phyloP scores from a whole-genome alignment of 495 filamentous ascomycete species.

The Neurospora sp. region DNA sequence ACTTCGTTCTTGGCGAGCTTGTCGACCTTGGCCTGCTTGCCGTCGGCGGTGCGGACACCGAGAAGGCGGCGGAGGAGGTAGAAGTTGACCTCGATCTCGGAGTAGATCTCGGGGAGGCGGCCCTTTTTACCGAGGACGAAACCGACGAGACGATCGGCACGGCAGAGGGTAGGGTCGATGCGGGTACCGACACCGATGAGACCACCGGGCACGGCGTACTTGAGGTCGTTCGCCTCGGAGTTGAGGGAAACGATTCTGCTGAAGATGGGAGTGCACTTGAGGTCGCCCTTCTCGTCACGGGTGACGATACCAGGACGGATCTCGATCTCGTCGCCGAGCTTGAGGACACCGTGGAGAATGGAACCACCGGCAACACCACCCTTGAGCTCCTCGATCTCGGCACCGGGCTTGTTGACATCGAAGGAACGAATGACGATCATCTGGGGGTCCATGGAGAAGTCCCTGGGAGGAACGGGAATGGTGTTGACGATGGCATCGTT shows the following conservation, averaged over 20 bases:
- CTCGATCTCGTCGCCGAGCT: conserved; percentile 95
- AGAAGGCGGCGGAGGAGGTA: conserved; percentile 88
- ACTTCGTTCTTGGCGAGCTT: conserved; percentile 97
- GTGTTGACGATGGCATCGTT: conserved; percentile 87
- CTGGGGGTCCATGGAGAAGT: conserved; percentile 83
- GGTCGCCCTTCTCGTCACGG: conserved; percentile 84
- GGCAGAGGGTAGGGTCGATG: conserved; percentile 93
- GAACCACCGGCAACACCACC: conserved; percentile 96
- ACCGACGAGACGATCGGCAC: conserved; percentile 96
- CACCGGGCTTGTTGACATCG: conserved; percentile 99
- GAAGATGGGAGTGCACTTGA: conserved; percentile 95
- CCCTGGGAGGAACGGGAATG: conserved; percentile 81
- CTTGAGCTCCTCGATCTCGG: conserved; percentile 98
- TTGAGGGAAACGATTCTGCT: conserved; percentile 89
- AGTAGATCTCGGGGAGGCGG: conserved; percentile 85
- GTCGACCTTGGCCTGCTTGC: conserved; percentile 97
- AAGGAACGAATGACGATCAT: conserved; percentile 99
- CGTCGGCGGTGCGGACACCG: conserved; percentile 94
- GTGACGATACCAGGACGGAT: conserved; percentile 93
- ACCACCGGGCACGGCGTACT: conserved; percentile 94
- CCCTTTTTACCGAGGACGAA: conserved; percentile 95
- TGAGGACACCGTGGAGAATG: conserved; percentile 91
- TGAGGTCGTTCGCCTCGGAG: conserved; percentile 94
- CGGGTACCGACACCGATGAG: conserved; percentile 95
- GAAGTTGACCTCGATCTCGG: conserved; percentile 97